phyloP scores from a whole-genome alignment of 768 basidiomycete species.

The Punctularia strigosozonata region DNA sequence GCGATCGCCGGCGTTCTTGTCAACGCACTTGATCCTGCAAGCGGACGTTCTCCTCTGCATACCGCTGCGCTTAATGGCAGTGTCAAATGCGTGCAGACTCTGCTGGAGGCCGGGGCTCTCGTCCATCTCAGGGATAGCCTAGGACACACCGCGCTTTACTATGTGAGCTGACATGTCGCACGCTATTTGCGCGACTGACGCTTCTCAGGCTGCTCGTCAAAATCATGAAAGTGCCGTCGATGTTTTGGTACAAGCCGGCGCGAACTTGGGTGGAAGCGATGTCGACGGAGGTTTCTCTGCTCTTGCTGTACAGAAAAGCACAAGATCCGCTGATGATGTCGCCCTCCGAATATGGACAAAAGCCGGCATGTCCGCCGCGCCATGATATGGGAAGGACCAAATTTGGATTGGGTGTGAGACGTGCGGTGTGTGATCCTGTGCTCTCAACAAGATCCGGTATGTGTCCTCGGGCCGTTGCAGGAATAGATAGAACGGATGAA shows the following conservation, averaged over 20 bases:
- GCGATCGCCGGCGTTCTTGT: constrained; percentile 61
- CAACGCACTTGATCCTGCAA: constrained; percentile 59
- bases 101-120: constrained; percentile 65
- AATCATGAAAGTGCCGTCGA: constrained; percentile 51
- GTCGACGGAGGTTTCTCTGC: constrained; percentile 42
- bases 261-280: constrained; percentile 59
- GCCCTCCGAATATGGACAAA: constrained; percentile 44
- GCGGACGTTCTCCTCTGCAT: constrained; percentile 69
- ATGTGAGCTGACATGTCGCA: constrained; percentile 32
- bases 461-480: too few relatives aligned
- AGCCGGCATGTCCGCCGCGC: too few relatives aligned
- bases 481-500: too few relatives aligned
- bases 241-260: constrained; percentile 59
- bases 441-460: too few relatives aligned
- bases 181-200: neutral
- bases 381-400: too few relatives aligned
- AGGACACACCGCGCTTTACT: constrained; percentile 78
- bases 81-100: constrained; percentile 23
- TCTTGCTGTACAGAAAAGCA: constrained; percentile 29
- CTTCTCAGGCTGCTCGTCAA: constrained; percentile 59
- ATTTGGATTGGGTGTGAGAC: too few relatives aligned
- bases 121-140: constrained; percentile 73
- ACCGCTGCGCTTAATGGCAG: constrained; percentile 66
- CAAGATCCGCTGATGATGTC: constrained; percentile 27
- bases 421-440: too few relatives aligned